Evolutionary conservation across 352 stramenopile species (phyloP), one percentile per base, ranked within the genome.

Genomic region (Phytophthora colocasiae): DNA sequence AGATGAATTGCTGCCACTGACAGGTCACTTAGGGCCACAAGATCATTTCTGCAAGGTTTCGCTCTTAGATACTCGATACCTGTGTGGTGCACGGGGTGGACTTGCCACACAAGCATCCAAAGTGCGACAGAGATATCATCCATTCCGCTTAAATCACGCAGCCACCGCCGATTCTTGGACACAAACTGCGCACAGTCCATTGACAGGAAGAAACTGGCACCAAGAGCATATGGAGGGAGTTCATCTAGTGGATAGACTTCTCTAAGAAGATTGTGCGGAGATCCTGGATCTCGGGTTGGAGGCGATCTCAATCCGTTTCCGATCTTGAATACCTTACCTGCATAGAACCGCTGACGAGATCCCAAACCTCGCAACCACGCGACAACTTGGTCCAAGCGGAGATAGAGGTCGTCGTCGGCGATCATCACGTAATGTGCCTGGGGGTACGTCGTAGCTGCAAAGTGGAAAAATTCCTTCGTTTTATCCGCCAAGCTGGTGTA

Each of bases 361-460:
- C 57, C 27, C 8, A 39, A 52, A 38, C 12, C 43, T 27, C 22
- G 31, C 36, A 85, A 17, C 17, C 32, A n/a, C 10, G 7, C 34
- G n/a, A 15, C 38, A 41, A 31, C 8, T 63, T 54, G 14, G 31
- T 79, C 54, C 1, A 81, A 51, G 14, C 66, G 58, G 6, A 90
- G 27, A 26, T 87, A 90, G 2, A 90, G 52, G 38, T 93, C 84
- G 51, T 94, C 84, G 54, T 93, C 85, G 9, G 59, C 51, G 31
- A 93, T 66, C 73, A 93, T 85, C 0, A 88, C 48, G 19, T 70
- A 89, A 5, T 41, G 17, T 1, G 59, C 36, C 4, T n/a, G 12
- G 1, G 59, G 22, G 41, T 54, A 68, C 11, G 38, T 15, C 4
- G 43, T 48, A 8, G 12, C 43, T 9, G 71, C 73, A 50, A 77